These are phyloP conservation scores for Calamus simplicifolius DNA, from an alignment of 176 grass and related monocot species.

Conservation along the genomic window DNA sequence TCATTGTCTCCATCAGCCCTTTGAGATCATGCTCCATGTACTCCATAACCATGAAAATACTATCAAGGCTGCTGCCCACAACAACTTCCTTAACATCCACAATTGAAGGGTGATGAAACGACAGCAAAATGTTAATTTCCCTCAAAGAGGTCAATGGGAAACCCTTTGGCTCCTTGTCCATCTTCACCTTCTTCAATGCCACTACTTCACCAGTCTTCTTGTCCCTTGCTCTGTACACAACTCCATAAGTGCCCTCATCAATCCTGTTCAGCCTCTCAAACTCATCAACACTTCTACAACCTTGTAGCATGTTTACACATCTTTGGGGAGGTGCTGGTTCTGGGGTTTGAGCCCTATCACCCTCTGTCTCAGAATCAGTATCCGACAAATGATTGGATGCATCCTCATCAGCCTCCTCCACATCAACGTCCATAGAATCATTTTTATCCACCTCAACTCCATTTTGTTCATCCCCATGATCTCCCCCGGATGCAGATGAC, in stretches of 20 bases:
- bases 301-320: constrained; percentile 24
- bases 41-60: constrained; percentile 26
- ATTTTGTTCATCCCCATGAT: constrained; percentile 15
- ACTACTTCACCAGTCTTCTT: constrained; percentile 19
- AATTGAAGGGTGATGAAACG: constrained; percentile 29
- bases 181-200: constrained; percentile 24
- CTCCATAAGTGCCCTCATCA: constrained; percentile 25
- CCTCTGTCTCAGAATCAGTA: constrained; percentile 23
- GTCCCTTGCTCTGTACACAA: constrained; percentile 29
- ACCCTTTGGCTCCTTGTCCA: constrained; percentile 22
- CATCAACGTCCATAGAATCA: constrained; percentile 31
- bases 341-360: constrained; percentile 49
- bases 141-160: constrained; percentile 23
- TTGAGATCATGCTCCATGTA: constrained; percentile 32
- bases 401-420: constrained; percentile 20
- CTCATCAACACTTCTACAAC: constrained; percentile 21
- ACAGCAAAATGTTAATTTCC: constrained; percentile 23
- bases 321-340: constrained; percentile 35
- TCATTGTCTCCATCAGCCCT: constrained; percentile 18
- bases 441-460: constrained; percentile 20
- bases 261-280: constrained; percentile 24
- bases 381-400: constrained; percentile 16
- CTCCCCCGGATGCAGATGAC: constrained; percentile 39
- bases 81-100: constrained; percentile 31
- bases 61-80: constrained; percentile 22